Evolutionary conservation across 225 moss, liverwort and hornwort genomes (phyloP).

Genomic region (Marchantia paleacea): DNA sequence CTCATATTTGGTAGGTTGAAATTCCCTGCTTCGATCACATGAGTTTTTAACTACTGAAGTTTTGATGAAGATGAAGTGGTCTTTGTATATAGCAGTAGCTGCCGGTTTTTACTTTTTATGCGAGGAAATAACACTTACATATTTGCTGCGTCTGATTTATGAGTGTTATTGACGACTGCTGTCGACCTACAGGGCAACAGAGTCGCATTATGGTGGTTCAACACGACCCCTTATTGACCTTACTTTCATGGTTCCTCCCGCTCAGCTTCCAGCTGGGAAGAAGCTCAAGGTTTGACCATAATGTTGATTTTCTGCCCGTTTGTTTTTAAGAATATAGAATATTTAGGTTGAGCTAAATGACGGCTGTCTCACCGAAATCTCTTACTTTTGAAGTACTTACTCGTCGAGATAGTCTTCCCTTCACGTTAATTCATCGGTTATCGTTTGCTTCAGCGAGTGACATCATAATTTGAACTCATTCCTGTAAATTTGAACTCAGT

Average conservation of each 20-base stretch:
- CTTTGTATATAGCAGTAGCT: background rate
- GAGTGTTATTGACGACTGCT: background rate
- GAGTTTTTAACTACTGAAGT: no score
- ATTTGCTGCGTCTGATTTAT: background rate
- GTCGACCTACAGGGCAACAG: constrained; percentile 64
- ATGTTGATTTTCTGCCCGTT: background rate
- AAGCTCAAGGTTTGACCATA: constrained; percentile 69
- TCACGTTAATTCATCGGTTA: background rate
- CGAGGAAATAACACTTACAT: background rate
- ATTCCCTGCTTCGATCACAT: background rate
- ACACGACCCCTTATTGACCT: constrained; percentile 90
- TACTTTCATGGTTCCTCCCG: constrained; percentile 70
- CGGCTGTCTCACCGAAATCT: no score
- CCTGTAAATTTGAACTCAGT: background rate
- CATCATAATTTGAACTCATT: background rate
- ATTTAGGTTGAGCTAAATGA: no score
- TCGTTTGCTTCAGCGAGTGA: background rate
- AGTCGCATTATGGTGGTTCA: constrained; percentile 66
- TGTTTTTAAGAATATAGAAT: no score
- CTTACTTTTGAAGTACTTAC: no score
- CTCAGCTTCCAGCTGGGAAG: constrained; percentile 75
- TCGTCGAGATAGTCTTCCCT: no score
- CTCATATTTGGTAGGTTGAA: constrained; percentile 76
- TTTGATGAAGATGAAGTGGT: background rate
- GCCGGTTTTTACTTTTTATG: background rate